Evolutionary conservation across 2,329 filamentous ascomycete species (phyloP).

Genomic region (Fusarium floridanum): DNA sequence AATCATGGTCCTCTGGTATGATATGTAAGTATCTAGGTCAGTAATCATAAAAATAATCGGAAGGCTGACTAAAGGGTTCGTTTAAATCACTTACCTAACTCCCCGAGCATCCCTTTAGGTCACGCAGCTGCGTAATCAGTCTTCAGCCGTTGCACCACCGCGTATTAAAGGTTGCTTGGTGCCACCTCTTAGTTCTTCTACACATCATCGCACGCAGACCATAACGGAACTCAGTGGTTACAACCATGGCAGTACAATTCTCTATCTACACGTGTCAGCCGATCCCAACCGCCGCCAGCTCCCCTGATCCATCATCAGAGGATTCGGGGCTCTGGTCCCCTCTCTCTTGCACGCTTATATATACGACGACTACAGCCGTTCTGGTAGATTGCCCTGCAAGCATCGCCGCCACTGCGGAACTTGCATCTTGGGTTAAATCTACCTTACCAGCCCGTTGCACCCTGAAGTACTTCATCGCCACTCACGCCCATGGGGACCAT

Average conservation of each 20-base stretch:
- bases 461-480: not conserved
- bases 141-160: too few species aligned
- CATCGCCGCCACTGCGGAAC: not conserved
- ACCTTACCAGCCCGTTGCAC: not conserved
- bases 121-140: too few species aligned
- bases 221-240: not conserved
- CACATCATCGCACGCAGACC: not conserved
- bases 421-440: not conserved
- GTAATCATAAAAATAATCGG: not conserved
- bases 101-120: not conserved
- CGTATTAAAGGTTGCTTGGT: not conserved
- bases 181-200: not conserved
- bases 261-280: not conserved
- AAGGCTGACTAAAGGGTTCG: not conserved
- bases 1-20: too few species aligned
- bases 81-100: not conserved
- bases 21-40: too few species aligned
- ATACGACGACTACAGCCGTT: not conserved
- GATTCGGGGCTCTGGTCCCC: not conserved
- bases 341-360: not conserved
- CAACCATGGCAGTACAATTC: not conserved
- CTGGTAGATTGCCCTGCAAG: not conserved
- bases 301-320: not conserved
- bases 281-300: not conserved
- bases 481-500: not conserved